Conservation (phyloP, 352 stramenopile genomes). For the Halophytophthora polymorphica region DNA sequence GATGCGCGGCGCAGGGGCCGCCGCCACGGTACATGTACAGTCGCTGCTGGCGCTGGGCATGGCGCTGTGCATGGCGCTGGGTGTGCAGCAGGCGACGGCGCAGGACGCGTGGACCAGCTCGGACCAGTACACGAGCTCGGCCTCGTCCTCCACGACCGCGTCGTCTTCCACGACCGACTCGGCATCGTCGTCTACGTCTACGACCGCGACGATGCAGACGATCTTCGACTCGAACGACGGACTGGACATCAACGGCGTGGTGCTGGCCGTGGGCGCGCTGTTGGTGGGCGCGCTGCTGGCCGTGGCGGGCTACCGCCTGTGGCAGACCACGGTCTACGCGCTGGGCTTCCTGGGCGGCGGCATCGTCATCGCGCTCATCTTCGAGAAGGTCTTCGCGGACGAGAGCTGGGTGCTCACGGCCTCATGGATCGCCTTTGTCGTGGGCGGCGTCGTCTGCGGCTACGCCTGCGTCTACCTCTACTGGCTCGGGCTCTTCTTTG, state of each 20-base stretch:
- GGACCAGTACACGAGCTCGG: no score
- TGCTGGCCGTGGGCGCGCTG: conserved; percentile 40
- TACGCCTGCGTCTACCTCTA: conserved; percentile 53
- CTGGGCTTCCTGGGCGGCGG: conserved; percentile 58
- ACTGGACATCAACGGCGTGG: conserved; percentile 31
- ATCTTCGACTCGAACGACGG: conserved; percentile 33
- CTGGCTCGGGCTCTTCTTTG: conserved; percentile 48
- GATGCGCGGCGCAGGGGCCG: not conserved
- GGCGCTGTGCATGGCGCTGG: not conserved
- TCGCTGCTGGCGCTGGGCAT: not conserved
- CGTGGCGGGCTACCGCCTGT: conserved; percentile 56
- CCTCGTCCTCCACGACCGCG: no score
- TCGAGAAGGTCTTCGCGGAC: conserved; percentile 54
- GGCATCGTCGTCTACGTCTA: conserved; percentile 6
- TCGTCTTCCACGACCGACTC: conserved; percentile 1
- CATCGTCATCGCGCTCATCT: conserved; percentile 40
- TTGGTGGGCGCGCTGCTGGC: conserved; percentile 41
- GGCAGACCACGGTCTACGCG: conserved; percentile 54
- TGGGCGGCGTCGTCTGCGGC: conserved; percentile 48
- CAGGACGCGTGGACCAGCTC: no score
- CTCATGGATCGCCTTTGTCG: conserved; percentile 72
- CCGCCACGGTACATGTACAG: no score
- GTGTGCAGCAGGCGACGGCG: not conserved
- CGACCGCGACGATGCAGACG: conserved; percentile 24
- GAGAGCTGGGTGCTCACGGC: conserved; percentile 47